Evolutionary conservation across 2,329 filamentous ascomycete genomes (phyloP), one percentile per base, ranked within the genome.

Genomic region (Fusarium coicis): DNA sequence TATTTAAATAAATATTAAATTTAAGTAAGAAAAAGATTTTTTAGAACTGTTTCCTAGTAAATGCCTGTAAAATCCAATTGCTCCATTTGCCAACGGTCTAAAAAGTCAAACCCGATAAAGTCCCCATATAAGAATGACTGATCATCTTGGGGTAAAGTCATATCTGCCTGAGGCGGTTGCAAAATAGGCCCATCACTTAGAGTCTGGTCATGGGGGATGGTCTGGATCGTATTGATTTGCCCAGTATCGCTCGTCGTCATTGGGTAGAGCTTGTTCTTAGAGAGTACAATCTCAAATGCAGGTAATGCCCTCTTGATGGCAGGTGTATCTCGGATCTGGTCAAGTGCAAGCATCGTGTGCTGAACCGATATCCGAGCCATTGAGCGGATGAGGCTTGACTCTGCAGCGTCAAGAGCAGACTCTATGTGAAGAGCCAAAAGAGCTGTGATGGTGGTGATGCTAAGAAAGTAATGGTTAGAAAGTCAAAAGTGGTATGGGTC

Each of bases 21-120:
- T 11, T 23, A 34, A 23, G 8, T 1, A 23, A 34, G 30, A n/a
- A n/a, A 18, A 32, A 12, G 10, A 37, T 7, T 2, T 7, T 53
- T 19, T 16, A n/a, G 23, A 11, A n/a, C 34, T 14, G 12, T 18
- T 7, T 19, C 9, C 21, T 46, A 49, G 10, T 66, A 67, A 28
- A 68, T 52, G 1, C 66, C 65, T 4, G 64, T 43, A 5, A 69
- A 69, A 18, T 69, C 66, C 11, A 69, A n/a, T 26, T 69, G 64
- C 2, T 69, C 66, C 57, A 69, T 68, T 40, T 69, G 64, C 66
- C 64, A 69, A 1, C 57, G 43, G 8, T 69, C 65, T 7, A 69
- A 47, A 11, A 69, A 68, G 14, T 69, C 66, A 8, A 69, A 64
- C 0, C 57, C 66, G 5, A 42, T 8, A 5, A 64, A 19, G 2